Conservation (phyloP, 495 filamentous ascomycete genomes). For the Staphylotrichum longicolle region DNA sequence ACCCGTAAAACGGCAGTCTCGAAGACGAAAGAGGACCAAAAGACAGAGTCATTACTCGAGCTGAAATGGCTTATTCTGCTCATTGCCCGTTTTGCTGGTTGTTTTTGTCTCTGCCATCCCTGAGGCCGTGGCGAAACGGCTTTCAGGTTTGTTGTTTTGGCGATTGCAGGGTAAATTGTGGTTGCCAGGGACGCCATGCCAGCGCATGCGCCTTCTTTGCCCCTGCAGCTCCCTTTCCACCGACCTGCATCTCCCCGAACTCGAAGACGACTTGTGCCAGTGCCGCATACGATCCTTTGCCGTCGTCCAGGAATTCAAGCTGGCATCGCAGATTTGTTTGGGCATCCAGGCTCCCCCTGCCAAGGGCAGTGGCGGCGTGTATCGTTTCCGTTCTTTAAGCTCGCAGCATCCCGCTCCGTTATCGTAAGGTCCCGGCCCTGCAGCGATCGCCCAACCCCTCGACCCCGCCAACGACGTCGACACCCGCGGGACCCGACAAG, state of each 20-base stretch:
- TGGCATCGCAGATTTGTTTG: slow-evolving; percentile 15
- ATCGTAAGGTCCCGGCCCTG: background rate
- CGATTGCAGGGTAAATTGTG: slow-evolving; percentile 5
- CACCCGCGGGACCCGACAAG: slow-evolving; percentile 21
- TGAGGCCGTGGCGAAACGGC: background rate
- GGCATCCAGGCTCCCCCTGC: slow-evolving; percentile 12
- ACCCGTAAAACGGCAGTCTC: too few relatives aligned
- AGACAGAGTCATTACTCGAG: too few relatives aligned
- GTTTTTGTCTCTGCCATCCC: background rate
- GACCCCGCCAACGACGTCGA: slow-evolving; percentile 4
- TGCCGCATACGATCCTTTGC: background rate
- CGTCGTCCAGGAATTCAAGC: slow-evolving; percentile 2
- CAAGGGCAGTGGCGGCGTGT: slow-evolving; percentile 9
- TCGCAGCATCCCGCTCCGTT: slow-evolving; percentile 10
- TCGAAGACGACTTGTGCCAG: slow-evolving; percentile 1
- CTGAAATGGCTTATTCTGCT: too few relatives aligned
- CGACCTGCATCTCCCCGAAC: background rate
- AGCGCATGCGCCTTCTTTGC: background rate
- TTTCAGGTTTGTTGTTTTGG: slow-evolving; percentile 4
- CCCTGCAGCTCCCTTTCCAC: background rate
- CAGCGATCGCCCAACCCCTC: slow-evolving; percentile 7
- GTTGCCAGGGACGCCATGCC: slow-evolving; percentile 8
- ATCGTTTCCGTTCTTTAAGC: background rate
- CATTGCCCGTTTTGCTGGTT: too few relatives aligned
- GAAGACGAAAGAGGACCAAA: too few relatives aligned